phyloP scores from a whole-genome alignment of 805 yeast species.

The Saccharomycopsis selenospora region DNA sequence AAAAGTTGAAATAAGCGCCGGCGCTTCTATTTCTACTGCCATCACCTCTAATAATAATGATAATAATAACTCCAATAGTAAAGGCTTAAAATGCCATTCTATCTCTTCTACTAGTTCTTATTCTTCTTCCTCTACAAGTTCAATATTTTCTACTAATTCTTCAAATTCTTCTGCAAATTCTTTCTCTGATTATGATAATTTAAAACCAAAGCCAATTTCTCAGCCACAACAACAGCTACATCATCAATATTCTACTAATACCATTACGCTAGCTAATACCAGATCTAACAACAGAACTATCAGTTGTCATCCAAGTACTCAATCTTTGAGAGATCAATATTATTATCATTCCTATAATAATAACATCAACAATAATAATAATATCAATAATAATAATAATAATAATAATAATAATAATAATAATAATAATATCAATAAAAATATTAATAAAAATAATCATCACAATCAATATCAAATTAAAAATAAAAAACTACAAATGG shows the following conservation, averaged over 20 bases:
- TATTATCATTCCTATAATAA: neutral
- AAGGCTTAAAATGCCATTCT: constrained; percentile 5
- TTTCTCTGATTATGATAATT: neutral
- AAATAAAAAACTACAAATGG: neutral
- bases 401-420: neutral
- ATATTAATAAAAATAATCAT: no score
- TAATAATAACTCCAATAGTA: neutral
- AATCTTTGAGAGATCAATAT: neutral
- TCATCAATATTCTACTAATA: neutral
- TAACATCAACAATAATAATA: neutral
- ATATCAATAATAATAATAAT: neutral
- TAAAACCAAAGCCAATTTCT: neutral
- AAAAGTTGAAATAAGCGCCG: neutral
- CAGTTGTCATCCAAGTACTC: neutral
- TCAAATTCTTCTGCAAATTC: neutral
- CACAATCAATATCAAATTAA: neutral
- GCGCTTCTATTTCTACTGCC: neutral
- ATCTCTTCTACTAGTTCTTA: constrained; percentile 2
- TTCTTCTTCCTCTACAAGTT: constrained; percentile 4
- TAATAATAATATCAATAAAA: neutral
- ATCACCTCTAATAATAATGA: neutral
- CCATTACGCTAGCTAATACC: neutral
- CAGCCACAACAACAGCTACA: neutral
- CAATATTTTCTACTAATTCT: constrained; percentile 1
- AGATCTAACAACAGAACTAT: neutral